Evolutionary conservation across 306 rosid species (phyloP).

Genomic region (Dalbergia cultrata): DNA sequence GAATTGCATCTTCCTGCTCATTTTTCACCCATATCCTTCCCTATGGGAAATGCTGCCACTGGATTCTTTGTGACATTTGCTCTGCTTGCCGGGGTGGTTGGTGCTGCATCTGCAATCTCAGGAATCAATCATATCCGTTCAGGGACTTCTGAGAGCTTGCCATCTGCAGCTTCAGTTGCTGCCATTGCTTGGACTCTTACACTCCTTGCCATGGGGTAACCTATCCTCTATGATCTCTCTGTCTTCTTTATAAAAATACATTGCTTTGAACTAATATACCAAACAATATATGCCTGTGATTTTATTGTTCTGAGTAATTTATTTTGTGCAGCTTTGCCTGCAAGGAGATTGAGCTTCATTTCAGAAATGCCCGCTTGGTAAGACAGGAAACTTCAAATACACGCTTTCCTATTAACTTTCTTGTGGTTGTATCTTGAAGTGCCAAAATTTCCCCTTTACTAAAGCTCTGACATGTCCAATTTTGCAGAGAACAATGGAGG

Average conservation of each 20-base stretch:
- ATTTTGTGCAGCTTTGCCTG: constrained; percentile 73
- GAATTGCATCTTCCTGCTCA: constrained; percentile 80
- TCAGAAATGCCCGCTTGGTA: constrained; percentile 84
- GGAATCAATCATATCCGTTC: constrained; percentile 79
- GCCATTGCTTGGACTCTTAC: constrained; percentile 89
- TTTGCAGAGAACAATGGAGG: constrained; percentile 90
- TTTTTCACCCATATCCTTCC: constrained; percentile 87
- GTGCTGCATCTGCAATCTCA: constrained; percentile 79
- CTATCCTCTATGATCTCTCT: neutral
- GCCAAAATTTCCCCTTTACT: neutral
- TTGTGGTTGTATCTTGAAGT: neutral
- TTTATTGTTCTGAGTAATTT: constrained; percentile 33
- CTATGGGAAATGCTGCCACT: constrained; percentile 94
- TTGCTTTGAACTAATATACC: neutral
- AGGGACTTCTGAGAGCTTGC: constrained; percentile 80
- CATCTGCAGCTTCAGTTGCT: constrained; percentile 84
- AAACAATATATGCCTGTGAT: neutral
- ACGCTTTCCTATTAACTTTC: neutral
- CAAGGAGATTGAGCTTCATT: constrained; percentile 78
- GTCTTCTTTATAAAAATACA: neutral
- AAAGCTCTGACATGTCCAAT: constrained; percentile 34
- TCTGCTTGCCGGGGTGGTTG: constrained; percentile 85
- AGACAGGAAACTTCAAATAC: constrained; percentile 40
- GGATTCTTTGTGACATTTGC: constrained; percentile 90
- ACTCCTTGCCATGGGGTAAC: constrained; percentile 89